phyloP scores from a whole-genome alignment of 495 filamentous ascomycete genomes.

The Annulohypoxylon bovei region DNA sequence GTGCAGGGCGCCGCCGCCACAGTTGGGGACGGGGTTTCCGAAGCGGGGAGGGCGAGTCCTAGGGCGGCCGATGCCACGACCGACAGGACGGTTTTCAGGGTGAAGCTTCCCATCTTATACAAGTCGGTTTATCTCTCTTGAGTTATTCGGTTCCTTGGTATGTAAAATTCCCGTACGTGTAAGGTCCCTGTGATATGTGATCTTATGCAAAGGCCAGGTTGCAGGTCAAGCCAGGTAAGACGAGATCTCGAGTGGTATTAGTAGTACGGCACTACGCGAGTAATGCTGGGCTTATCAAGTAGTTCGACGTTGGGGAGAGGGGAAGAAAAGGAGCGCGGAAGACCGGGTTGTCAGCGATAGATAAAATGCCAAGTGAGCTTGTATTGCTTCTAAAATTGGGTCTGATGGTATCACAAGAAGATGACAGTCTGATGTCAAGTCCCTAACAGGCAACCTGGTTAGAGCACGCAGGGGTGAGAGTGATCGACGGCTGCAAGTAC shows the following conservation, averaged over 20 bases:
- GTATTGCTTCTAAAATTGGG: conserved; percentile 32
- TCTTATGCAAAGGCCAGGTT: background rate
- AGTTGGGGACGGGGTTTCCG: conserved; percentile 15
- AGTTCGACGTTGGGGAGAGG: background rate
- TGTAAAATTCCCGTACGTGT: background rate
- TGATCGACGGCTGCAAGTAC: conserved; percentile 19
- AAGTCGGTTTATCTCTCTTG: too few species aligned
- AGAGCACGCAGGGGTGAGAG: conserved; percentile 9
- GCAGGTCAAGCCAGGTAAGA: background rate
- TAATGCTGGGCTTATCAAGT: background rate
- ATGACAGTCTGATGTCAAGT: conserved; percentile 29
- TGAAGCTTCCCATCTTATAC: conserved; percentile 24
- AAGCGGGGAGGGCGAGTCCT: conserved; percentile 29
- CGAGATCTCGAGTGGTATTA: background rate
- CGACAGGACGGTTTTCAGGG: conserved; percentile 1
- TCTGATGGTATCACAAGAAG: conserved; percentile 22
- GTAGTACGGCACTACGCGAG: conserved; percentile 15
- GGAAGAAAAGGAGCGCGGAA: background rate
- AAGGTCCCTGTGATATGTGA: background rate
- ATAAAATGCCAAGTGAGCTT: conserved; percentile 20
- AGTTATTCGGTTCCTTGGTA: background rate
- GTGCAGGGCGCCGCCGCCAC: conserved; percentile 29
- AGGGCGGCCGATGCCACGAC: conserved; percentile 5
- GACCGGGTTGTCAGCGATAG: conserved; percentile 14
- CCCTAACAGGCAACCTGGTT: background rate